These are phyloP conservation scores for Ceratocystis cacaofunesta DNA, from an alignment of 2,329 filamentous ascomycete species.

Conservation along the genomic window DNA sequence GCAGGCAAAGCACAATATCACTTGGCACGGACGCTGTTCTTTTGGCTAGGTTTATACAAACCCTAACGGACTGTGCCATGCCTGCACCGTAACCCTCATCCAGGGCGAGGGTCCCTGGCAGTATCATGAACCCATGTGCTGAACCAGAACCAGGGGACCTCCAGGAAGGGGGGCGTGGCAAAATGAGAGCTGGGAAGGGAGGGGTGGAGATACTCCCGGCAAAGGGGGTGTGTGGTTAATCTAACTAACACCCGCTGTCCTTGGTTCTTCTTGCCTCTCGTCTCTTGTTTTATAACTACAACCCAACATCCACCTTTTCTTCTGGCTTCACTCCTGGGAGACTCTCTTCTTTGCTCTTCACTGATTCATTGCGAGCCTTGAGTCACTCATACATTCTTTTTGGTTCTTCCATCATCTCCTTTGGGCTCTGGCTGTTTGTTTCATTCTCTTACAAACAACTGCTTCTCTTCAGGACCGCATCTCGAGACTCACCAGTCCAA, in stretches of 20 bases:
- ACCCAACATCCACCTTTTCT: not conserved
- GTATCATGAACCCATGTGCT: not conserved
- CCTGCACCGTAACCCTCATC: too few relatives aligned
- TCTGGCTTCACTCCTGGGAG: not conserved
- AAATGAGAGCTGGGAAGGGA: not conserved
- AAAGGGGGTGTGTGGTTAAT: not conserved
- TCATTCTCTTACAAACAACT: conserved; percentile 1
- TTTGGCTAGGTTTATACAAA: not conserved
- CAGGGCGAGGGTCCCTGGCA: not conserved
- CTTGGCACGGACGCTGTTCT: not conserved
- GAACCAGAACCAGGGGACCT: not conserved
- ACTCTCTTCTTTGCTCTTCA: not conserved
- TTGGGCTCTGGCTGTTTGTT: not conserved
- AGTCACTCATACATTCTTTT: conserved; percentile 1
- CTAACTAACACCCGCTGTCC: not conserved
- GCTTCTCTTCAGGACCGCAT: not conserved
- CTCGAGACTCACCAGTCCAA: not conserved
- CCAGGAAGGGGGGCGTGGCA: not conserved
- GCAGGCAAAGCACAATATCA: not conserved
- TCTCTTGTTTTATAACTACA: conserved; percentile 4
- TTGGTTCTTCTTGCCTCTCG: not conserved
- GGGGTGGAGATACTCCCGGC: not conserved
- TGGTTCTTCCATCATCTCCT: conserved; percentile 3
- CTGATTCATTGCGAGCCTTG: not conserved
- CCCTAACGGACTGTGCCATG: too few relatives aligned